Base-by-base conservation (phyloP, 345 rosid species). In the Hirschfeldia incana region DNA sequence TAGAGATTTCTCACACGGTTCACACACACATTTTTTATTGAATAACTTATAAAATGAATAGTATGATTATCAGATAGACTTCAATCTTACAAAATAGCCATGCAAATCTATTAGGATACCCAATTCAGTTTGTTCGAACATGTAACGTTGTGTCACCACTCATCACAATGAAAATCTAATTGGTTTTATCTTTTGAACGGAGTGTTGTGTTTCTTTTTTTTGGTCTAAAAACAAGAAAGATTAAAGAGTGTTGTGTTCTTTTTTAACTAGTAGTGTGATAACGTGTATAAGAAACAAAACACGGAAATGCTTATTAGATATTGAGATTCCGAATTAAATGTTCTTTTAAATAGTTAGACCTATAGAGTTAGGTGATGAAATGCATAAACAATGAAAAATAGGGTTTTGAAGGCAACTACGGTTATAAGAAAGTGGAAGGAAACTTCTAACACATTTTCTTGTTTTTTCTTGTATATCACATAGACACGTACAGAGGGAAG, bases 371-470 rank as follows among this genome's bases (percentile, higher is more conserved):
- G 59, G 44, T 37, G 60, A 34, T 72, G 57, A 36, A 70, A 51
- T 64, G 16, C 76, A 36, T 60, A 33, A 32, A 51, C 57, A 63
- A 63, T 27, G 27, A 51, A 30, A 3, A 44, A 9, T 1, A 60
- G 1, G 11, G 3, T 37, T 66, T 17, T 59, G 6, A 17, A 10
- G 49, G 16, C 63, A 46, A 61, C 2, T 69, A 27, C 10, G 16
- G 60, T 65, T 37, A 8, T 37, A 8, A 36, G 67, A 78, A 57
- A 39, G 76, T 72, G 51, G 58, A 30, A 72, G 63, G 30, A 66
- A 46, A 61, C 60, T 51, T 78, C 21, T 21, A 6, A 13, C 62
- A 17, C 72, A 58, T 26, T 44, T 29, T 30, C 59, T 37, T 26
- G 32, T 65, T 33, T 70, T 32, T 57, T 66, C 37, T 72, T 65